Conservation (phyloP, 352 stramenopile genomes). For the Globisporangium acanthophoron region DNA sequence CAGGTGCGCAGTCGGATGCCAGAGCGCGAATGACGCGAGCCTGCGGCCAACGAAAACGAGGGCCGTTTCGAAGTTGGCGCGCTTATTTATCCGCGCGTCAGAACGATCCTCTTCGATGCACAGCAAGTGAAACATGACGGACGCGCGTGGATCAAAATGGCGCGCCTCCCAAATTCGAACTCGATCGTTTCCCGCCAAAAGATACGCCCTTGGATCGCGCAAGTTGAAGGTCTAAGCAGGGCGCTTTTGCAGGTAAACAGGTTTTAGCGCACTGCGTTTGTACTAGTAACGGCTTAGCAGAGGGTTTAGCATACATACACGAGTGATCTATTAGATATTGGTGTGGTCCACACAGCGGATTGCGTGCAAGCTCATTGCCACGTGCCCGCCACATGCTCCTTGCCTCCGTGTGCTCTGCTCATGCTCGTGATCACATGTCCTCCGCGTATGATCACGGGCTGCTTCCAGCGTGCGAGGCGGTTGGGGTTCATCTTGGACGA, state of each 20-base stretch:
- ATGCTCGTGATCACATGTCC: not conserved
- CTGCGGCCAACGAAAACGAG: not conserved
- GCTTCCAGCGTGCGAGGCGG: no score
- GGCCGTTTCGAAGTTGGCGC: not conserved
- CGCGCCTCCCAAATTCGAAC: not conserved
- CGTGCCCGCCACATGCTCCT: not conserved
- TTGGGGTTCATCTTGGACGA: not conserved
- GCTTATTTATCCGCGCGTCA: not conserved
- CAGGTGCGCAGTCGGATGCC: not conserved
- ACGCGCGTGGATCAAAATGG: not conserved
- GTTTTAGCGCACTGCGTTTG: no score
- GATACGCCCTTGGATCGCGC: not conserved
- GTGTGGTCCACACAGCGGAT: not conserved
- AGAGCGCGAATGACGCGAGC: constrained; percentile 1
- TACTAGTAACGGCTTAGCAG: not conserved
- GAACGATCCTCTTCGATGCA: not conserved
- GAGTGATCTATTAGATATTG: not conserved
- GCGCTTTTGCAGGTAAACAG: not conserved
- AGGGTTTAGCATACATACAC: not conserved
- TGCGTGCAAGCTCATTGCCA: not conserved
- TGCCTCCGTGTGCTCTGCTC: not conserved
- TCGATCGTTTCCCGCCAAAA: not conserved
- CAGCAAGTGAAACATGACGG: not conserved
- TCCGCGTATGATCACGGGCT: not conserved
- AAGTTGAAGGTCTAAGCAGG: not conserved